Conservation (phyloP, 805 yeast genomes). For the Yarrowia sp. region DNA sequence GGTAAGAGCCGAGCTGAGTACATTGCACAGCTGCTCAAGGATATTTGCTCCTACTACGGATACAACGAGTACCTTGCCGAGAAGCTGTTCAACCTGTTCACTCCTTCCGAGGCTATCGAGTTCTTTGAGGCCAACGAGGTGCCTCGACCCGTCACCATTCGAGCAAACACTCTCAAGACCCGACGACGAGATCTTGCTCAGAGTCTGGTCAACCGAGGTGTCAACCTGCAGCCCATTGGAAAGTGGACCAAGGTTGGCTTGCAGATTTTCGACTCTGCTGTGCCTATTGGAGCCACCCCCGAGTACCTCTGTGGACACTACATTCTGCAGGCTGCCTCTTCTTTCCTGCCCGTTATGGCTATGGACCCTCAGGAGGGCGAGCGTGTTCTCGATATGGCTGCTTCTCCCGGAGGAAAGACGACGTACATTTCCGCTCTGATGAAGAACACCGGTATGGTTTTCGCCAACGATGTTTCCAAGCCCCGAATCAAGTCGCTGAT, state of each 20-base stretch:
- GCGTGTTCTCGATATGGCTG: conserved; percentile 96
- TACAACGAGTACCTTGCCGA: conserved; percentile 90
- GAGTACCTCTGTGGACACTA: conserved; percentile 98
- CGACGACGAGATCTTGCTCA: conserved; percentile 96
- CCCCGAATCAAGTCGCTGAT: conserved; percentile 93
- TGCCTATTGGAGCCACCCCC: conserved; percentile 99
- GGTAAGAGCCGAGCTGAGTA: conserved; percentile 86
- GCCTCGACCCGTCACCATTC: conserved; percentile 91
- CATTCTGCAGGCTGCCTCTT: conserved; percentile 96
- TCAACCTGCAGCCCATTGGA: conserved; percentile 94
- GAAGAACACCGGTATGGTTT: conserved; percentile 97
- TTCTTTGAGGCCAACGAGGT: conserved; percentile 98
- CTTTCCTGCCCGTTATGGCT: conserved; percentile 97
- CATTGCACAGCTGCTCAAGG: conserved; percentile 70
- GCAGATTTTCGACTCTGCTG: conserved; percentile 96
- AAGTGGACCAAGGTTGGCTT: conserved; percentile 98
- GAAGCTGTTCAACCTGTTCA: conserved; percentile 83
- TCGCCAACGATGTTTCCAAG: conserved; percentile 96
- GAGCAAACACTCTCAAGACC: conserved; percentile 94
- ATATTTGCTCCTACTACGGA: conserved; percentile 91
- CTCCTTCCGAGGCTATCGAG: conserved; percentile 96
- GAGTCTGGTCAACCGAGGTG: conserved; percentile 92
- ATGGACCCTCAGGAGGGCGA: conserved; percentile 96
- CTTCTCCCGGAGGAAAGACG: conserved; percentile 99
- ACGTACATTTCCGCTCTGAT: conserved; percentile 92